These are phyloP conservation scores for Penicillium sp. DNA, from an alignment of 2,329 filamentous ascomycete genomes.

Conservation along the genomic window DNA sequence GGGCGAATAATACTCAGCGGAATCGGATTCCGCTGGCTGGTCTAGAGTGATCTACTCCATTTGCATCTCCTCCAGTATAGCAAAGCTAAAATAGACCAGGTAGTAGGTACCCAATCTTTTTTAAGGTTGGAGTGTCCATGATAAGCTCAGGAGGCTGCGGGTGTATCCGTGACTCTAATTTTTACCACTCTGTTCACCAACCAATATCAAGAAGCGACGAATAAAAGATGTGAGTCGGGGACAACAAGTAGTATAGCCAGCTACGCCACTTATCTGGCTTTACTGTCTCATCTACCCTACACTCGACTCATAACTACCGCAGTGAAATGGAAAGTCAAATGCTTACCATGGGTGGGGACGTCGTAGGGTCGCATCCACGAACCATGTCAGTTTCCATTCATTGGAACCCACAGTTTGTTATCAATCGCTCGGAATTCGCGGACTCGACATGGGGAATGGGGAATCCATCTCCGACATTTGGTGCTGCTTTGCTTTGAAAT, in stretches of 20 bases:
- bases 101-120: too few species aligned
- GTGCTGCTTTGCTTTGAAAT: neutral
- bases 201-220: neutral
- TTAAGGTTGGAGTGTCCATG: neutral
- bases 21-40: constrained; percentile 5
- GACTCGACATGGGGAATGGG: neutral
- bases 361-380: neutral
- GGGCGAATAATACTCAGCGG: neutral
- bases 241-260: too few species aligned
- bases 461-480: neutral
- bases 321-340: neutral
- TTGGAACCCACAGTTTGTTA: neutral
- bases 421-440: neutral
- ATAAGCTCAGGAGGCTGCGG: neutral
- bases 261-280: neutral
- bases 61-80: neutral
- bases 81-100: neutral
- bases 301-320: too few species aligned
- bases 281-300: neutral
- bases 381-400: neutral
- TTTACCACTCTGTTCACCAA: neutral
- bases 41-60: neutral
- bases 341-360: neutral
- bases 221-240: too few species aligned
- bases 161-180: neutral